Percentiles rank a stretch among this genome's conserved stretches.
Conservation (phyloP, 371 early-diverging fungal species). For the Funneliformis caledonium region DNA sequence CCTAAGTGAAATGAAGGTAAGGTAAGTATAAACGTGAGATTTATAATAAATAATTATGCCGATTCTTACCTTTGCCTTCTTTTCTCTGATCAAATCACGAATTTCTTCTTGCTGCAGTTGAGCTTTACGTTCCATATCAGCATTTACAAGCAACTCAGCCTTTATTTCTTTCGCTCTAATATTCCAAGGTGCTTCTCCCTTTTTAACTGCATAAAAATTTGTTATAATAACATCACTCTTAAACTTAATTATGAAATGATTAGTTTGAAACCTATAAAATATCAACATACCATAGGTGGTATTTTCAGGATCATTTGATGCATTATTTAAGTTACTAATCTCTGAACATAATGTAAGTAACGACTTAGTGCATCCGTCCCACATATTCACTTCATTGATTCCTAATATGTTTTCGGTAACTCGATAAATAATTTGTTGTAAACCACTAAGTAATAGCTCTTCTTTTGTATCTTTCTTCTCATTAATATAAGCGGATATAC, state of each 20-base stretch:
- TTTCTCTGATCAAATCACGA: slow-evolving; percentile 71
- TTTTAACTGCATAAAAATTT: slow-evolving; percentile 48
- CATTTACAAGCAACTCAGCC: slow-evolving; percentile 73
- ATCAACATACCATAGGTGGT: background rate
- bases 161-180: slow-evolving; percentile 79
- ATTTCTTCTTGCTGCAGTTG: slow-evolving; percentile 80
- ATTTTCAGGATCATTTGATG: slow-evolving; percentile 50
- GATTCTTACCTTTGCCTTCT: slow-evolving; percentile 64
- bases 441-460: slow-evolving; percentile 48
- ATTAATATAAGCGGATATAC: slow-evolving; percentile 40
- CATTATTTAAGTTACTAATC: slow-evolving; percentile 53
- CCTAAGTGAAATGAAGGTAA: slow-evolving; percentile 45
- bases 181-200: slow-evolving; percentile 77
- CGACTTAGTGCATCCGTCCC: slow-evolving; percentile 63
- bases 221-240: background rate
- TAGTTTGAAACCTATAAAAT: background rate
- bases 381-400: slow-evolving; percentile 63
- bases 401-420: slow-evolving; percentile 60
- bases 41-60: background rate
- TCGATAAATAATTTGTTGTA: slow-evolving; percentile 57
- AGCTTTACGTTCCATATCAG: slow-evolving; percentile 77
- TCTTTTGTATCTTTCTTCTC: slow-evolving; percentile 53
- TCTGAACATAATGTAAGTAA: slow-evolving; percentile 58
- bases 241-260: background rate
- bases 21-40: background rate